phyloP scores from a whole-genome alignment of 306 rosid species.

The Chamaecrista fasciculata region DNA sequence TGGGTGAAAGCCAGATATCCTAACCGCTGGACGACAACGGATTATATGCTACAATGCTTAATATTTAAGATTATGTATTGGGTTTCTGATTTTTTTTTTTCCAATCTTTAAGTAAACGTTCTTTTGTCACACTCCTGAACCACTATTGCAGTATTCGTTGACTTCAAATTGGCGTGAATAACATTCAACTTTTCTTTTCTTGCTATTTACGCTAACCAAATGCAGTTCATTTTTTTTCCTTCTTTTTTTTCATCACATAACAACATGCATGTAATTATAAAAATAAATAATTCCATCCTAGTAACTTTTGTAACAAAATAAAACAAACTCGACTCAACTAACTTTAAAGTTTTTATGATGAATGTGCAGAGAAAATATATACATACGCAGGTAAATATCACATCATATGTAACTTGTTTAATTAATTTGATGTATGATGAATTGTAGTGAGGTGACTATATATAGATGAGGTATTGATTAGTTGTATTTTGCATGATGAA shows the following conservation, averaged over 20 bases:
- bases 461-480: not conserved
- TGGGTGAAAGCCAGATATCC: constrained; percentile 84
- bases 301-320: not conserved
- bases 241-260: no score
- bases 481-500: constrained; percentile 16
- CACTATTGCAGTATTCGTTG: not conserved
- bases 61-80: no score
- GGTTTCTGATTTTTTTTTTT: not conserved
- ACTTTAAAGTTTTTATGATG: no score
- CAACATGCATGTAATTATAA: not conserved
- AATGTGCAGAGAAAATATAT: no score
- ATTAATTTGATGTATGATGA: no score
- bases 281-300: not conserved
- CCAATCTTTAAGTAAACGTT: no score
- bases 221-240: no score
- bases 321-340: not conserved
- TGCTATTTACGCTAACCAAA: not conserved
- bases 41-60: no score
- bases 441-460: no score
- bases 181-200: not conserved
- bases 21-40: constrained; percentile 27
- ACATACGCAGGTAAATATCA: no score
- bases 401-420: not conserved
- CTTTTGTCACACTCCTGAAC: not conserved
- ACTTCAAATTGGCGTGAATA: not conserved